Evolutionary conservation across 2,329 filamentous ascomycete species (phyloP), one percentile per base, ranked within the genome.

Genomic region (Massarina eburnea): DNA sequence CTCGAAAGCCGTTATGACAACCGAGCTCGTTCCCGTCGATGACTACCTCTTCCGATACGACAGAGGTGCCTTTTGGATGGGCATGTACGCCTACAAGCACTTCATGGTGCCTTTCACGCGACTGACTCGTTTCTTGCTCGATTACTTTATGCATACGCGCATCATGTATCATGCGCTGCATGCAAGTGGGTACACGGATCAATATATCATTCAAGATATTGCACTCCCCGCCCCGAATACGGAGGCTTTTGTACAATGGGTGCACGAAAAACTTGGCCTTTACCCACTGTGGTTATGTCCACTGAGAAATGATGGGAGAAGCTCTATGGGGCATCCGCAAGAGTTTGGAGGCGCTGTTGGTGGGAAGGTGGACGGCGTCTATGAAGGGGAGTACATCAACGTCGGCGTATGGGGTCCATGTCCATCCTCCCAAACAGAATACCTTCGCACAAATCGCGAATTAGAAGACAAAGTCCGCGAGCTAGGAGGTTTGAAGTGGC

Each of bases 401-500:
- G 66, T 83, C 22, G 80, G 80, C 20, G 78, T 95, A 15, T 95
- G 89, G 89, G 89, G 89, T 3, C 88, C 83, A 58, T 88, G 86
- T 7, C 82, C 85, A 2, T 66, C 74, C 2, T 65, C 79, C 39
- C 59, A 71, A 43, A 67, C 71, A 1, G 76, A 77, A n/a, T 91
- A 91, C 59, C 76, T 91, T 2, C 65, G 71, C 30, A 81, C 82
- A 56, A 95, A 95, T 70, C 80, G 85, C 24, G 77, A 77, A 34
- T 76, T 95, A 17, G 90, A 95, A 72, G 71, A 74, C 17, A 86
- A 86, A 62, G 80, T 91, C 3, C 74, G 75, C 38, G 77, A 82
- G 53, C 78, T 94, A 1, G 84, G 84, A 37, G 90, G 89, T 2
- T 82, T 87, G 74, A 95, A 95, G 73, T 94, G 89, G 86, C 75